Evolutionary conservation across 2,329 filamentous ascomycete species (phyloP), one percentile per base, ranked within the genome.

Genomic region (Dothiorella sarmentorum): DNA sequence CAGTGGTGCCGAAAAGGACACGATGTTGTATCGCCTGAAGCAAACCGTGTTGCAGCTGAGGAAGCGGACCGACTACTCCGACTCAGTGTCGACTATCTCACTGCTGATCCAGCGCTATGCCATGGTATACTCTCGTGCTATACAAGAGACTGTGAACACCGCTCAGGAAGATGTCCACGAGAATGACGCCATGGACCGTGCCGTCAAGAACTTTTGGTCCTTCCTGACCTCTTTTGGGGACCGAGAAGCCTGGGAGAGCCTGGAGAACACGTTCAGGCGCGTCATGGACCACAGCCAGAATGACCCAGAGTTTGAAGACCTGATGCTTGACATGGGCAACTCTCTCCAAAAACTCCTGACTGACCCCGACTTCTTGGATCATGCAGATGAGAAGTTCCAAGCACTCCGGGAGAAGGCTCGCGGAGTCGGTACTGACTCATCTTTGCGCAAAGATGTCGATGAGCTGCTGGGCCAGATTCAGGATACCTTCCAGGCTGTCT

Each of bases 321-420:
- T 96, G 24, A 83, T 95, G 69, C 80, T 80, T 20, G 85, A 95
- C 44, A 77, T 92, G 27, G 89, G 88, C 10, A 84, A 86, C 57
- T 84, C 89, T 3, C 73, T 96, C 4, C 88, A 96, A 67, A 86
- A 88, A 62, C 86, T 97, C 71, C 77, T 97, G 40, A 94, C 86
- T 0, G 89, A 97, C 62, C 92, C 93, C 0, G 82, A 86, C 3
- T 97, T 96, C 73, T 90, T 95, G 66, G 88, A 92, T 45, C 81
- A 90, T 37, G 85, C 85, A 0, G 84, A 88, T 4, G 82, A 86
- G 61, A 84, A 88, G 61, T 79, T 87, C 57, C 75, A 82, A 43
- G 80, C 85, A 61, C 75, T 87, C 6, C 79, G 80, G 53, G 75
- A 79, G 44, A 84, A 85, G 67, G 78, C 81, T 4, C 76, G 79